Evolutionary conservation across 495 filamentous ascomycete genomes (phyloP), one percentile per base, ranked within the genome.

Genomic region (Neurospora intermedia): DNA sequence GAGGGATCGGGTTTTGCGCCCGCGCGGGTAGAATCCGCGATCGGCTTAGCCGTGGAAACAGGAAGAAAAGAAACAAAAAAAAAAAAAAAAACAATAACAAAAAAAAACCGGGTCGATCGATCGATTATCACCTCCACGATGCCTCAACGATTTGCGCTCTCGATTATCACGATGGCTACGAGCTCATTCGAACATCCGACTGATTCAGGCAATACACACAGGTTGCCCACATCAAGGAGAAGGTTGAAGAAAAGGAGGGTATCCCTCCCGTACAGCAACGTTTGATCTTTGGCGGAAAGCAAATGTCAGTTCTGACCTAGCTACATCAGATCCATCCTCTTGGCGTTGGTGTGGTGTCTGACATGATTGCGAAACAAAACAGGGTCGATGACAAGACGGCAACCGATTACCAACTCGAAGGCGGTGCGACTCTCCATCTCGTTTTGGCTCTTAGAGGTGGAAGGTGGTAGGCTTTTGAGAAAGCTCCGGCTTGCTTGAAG

Each of bases 211-310:
- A 11, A 16, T 31, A 43, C 46, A 42, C n/a, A 41, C 74, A 97
- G 94, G 93, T 98, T 77, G 91, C 92, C 59, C 88, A 92, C 76
- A 97, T 99, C 86, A 99, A 99, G 86, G 96, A 98, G 85, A 93
- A 93, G 74, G 96, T 99, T 43, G 96, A 99, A 81, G 96, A 98
- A 84, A 97, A 97, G 81, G 96, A 98, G 82, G 96, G 96, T 38
- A 98, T 99, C 80, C 96, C 96, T 40, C 96, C 96, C 20, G 95
- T 97, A 35, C 96, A 99, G 82, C 96, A 99, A 85, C 90, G 96
- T 43, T 84, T 99, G 70, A 99, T 99, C 79, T 98, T 89, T 78
- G 94, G 94, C 62, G 96, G 96, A 75, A 99, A 99, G 84, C 96
- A 99, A 80, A 97, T 99, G 96, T 98, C 85, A 70, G 89, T 82